Evolutionary conservation across 495 filamentous ascomycete species (phyloP), one percentile per base, ranked within the genome.

Genomic region (Tuber melanosporum): DNA sequence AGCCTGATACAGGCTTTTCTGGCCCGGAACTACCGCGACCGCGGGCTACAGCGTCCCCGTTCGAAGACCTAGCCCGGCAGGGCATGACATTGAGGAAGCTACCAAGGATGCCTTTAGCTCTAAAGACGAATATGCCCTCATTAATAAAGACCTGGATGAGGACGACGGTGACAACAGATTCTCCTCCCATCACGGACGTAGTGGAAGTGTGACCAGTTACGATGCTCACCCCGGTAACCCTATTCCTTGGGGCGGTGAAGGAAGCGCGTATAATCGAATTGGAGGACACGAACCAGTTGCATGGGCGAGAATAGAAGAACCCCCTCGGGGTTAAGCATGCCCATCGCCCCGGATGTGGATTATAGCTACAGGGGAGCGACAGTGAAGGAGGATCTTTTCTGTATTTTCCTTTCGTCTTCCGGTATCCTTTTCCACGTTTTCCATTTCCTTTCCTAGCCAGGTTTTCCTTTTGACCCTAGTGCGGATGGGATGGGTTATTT

Each of bases 11-110:
- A 97, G 93, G 84, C 83, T 97, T 45, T 87, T 92, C 39, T 41
- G 39, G 39, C 39, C 1, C 2, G 1, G 39, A 15, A 94, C 94
- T 5, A 89, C 89, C 71, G 89, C 87, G 74, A 87, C 97, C 73
- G 94, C 93, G 75, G 86, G 93, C 81, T 92, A 93, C 78, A 92
- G 93, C 77, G 57, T 83, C 82, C 8, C 82, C 82, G 0, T 82
- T 78, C 73, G 82, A 83, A 73, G 81, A 83, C 42, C 73, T 80
- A 76, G 75, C 7, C 15, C 17, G 43, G 73, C 76, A n/a, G 70
- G 73, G 44, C 72, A 77, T 45, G 78, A 82, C 44, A 79, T 79
- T 45, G 73, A 80, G 32, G 78, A 84, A 52, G 77, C 84, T 42
- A 84, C 83, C 42, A 81, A 84, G 70, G 80, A 82, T 42, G 83